These are phyloP conservation scores for Colletotrichum sp. DNA, from an alignment of 2,329 filamentous ascomycete genomes.

Conservation along the genomic window DNA sequence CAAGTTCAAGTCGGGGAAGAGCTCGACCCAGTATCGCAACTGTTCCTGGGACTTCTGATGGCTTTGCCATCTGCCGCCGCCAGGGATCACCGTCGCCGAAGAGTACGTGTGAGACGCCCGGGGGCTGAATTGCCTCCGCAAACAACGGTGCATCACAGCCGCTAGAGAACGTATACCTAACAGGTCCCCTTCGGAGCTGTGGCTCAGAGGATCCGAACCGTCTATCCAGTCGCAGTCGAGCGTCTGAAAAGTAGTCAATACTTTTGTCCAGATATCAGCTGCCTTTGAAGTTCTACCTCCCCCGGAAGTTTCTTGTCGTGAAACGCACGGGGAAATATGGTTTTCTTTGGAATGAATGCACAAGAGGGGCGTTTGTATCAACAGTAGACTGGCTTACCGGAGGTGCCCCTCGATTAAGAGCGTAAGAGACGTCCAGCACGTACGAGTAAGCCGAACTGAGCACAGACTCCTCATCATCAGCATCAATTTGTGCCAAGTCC, in stretches of 20 bases:
- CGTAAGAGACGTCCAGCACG: background rate
- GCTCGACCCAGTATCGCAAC: background rate
- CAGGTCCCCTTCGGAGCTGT: background rate
- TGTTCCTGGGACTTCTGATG: background rate
- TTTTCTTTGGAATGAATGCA: background rate
- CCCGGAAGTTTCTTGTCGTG: background rate
- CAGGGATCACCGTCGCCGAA: background rate
- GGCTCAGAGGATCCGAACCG: background rate
- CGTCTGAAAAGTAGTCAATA: background rate
- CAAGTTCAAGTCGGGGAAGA: background rate
- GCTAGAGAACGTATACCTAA: background rate
- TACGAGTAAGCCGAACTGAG: background rate
- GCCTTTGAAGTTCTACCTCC: background rate
- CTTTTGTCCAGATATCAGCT: background rate
- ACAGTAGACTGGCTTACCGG: background rate
- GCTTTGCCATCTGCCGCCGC: background rate
- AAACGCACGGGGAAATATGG: background rate
- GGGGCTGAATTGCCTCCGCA: background rate
- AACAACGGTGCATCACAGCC: background rate
- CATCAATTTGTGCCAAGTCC: background rate
- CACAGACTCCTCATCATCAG: background rate
- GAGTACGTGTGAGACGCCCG: background rate
- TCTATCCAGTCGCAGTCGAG: background rate
- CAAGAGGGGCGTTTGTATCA: no score
- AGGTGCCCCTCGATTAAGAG: background rate